Evolutionary conservation across 2,329 filamentous ascomycete species (phyloP), one percentile per base, ranked within the genome.

Genomic region (Fusarium sp.): DNA sequence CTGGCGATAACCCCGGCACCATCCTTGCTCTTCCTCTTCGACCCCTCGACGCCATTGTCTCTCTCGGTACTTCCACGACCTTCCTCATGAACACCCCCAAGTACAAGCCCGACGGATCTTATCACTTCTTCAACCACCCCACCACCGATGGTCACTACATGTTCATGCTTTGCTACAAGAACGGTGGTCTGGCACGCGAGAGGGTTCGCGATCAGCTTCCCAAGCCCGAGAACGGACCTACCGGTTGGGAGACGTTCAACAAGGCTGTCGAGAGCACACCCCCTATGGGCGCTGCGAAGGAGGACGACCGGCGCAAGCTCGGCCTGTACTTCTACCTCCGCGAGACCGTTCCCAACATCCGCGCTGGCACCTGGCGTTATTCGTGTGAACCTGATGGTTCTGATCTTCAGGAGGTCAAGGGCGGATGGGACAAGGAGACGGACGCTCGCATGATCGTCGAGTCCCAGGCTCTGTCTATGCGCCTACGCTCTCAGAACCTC

Each of bases 121-220:
- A 97, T 77, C 96, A 99, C 83, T 97, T 98, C 85, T 96, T 98
- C 87, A 97, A 97, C 83, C 94, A 98, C 80, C 96, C 96, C 1
- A 96, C 93, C 46, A 97, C 93, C 1, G 83, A 90, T 0, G 93
- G 92, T 1, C 87, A 97, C 65, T 97, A 97, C 86, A 98, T 99
- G 96, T 98, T 99, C 81, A 99, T 99, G 96, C 89, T 99, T 34
- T 99, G 96, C 85, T 99, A 98, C 85, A 98, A 98, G 82, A 99
- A 99, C 81, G 96, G 96, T 72, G 93, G 93, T 2, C 88, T 98
- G 1, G 95, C 96, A 2, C 91, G 96, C 46, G 96, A 99, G 78
- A 90, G 92, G 74, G 88, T 98, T 67, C 91, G 96, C 59, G 93
- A 99, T 77, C 85, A 87, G 0, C 87, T 98, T 57, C 91, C 93